A percentile compares a stretch with the other conserved stretches of the same genome.
These are phyloP conservation scores for Mycena rebaudengoi DNA, from an alignment of 768 basidiomycete species.

Conservation along the genomic window DNA sequence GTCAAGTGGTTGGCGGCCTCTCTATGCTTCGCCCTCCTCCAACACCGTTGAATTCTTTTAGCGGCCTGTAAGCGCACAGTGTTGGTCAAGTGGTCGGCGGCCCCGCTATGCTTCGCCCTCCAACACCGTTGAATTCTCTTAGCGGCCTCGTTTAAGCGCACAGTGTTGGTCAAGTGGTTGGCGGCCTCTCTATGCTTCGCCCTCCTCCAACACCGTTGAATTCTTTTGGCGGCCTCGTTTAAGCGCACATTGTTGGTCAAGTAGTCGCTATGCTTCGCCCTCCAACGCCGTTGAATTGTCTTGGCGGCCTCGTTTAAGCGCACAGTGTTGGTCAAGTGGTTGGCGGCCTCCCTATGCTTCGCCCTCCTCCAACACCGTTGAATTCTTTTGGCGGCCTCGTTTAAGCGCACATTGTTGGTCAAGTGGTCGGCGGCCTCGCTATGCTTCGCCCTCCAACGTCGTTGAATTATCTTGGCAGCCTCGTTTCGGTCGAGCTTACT, in stretches of 20 bases:
- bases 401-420: constrained; percentile 42
- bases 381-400: constrained; percentile 47
- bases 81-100: constrained; percentile 38
- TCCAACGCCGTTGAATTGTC: constrained; percentile 51
- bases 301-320: constrained; percentile 49
- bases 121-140: constrained; percentile 50
- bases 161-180: constrained; percentile 38
- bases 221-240: too few species aligned
- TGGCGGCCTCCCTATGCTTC: constrained; percentile 27
- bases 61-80: too few species aligned
- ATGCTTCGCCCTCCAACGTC: constrained; percentile 43
- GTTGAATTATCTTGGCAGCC: constrained; percentile 50
- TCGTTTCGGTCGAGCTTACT: not conserved
- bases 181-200: constrained; percentile 30
- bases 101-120: constrained; percentile 36
- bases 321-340: constrained; percentile 38
- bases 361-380: constrained; percentile 51
- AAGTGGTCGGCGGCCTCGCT: constrained; percentile 37
- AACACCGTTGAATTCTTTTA: constrained; percentile 52
- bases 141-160: constrained; percentile 50
- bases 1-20: constrained; percentile 39
- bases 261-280: too few species aligned
- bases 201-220: too few species aligned
- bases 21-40: constrained; percentile 40
- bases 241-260: too few species aligned